Evolutionary conservation across 2,329 filamentous ascomycete genomes (phyloP).

Genomic region (Trichoderma polysporum): DNA sequence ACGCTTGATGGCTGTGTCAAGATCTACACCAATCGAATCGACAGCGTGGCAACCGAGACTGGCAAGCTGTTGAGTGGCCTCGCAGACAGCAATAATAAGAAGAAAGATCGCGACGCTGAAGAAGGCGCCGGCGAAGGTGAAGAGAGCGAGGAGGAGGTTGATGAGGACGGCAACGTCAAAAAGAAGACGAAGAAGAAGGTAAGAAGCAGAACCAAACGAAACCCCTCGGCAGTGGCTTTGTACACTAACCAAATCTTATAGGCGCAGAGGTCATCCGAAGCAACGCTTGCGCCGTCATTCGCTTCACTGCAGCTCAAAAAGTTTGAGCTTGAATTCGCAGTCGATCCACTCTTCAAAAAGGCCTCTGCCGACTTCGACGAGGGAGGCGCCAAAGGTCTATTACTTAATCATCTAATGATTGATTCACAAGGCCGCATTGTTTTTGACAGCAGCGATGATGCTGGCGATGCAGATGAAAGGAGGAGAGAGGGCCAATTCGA

Average conservation of each 20-base stretch:
- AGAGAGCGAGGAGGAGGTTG: constrained; percentile 61
- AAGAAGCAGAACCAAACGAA: background rate
- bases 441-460: constrained; percentile 95
- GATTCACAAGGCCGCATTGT: constrained; percentile 90
- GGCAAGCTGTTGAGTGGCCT: constrained; percentile 91
- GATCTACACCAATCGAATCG: constrained; percentile 97
- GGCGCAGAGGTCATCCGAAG: constrained; percentile 79
- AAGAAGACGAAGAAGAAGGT: constrained; percentile 77
- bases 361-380: constrained; percentile 98
- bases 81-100: constrained; percentile 80
- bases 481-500: constrained; percentile 41
- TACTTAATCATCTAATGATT: constrained; percentile 96
- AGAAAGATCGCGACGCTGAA: constrained; percentile 63
- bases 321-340: constrained; percentile 93
- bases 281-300: constrained; percentile 89
- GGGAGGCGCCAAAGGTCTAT: constrained; percentile 89
- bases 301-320: constrained; percentile 90
- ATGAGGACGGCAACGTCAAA: constrained; percentile 59
- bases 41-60: constrained; percentile 96
- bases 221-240: background rate
- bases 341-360: constrained; percentile 99
- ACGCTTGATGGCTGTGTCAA: constrained; percentile 98
- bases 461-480: constrained; percentile 48
- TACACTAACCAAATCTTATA: constrained; percentile 28
- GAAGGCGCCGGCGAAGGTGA: constrained; percentile 68